phyloP scores from a whole-genome alignment of 768 basidiomycete genomes.

The Pleurotus citrinopileatus region DNA sequence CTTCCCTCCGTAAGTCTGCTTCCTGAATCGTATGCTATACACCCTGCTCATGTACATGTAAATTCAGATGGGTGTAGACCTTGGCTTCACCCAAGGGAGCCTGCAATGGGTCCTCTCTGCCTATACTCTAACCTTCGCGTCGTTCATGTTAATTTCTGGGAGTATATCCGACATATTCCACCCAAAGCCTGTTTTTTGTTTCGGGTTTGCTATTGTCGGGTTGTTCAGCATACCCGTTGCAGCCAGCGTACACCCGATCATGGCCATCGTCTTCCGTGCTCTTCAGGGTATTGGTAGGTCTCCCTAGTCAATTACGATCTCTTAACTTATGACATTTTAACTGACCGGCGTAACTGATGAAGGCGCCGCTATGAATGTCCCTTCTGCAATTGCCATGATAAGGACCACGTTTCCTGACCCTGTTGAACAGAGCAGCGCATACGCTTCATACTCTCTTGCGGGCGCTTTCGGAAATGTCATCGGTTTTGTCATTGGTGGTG shows the following conservation, averaged over 20 bases:
- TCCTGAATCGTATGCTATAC: neutral
- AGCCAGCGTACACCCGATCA: constrained; percentile 9
- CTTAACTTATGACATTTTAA: neutral
- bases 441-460: constrained; percentile 40
- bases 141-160: neutral
- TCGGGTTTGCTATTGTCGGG: constrained; percentile 13
- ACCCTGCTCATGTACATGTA: neutral
- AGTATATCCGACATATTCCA: constrained; percentile 17
- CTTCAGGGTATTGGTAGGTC: constrained; percentile 13
- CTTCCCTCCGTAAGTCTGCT: neutral
- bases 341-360: constrained; percentile 9
- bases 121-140: neutral
- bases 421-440: constrained; percentile 38
- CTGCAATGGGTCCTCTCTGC: neutral
- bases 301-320: neutral
- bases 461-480: constrained; percentile 42
- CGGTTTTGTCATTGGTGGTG: constrained; percentile 37
- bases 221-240: constrained; percentile 10
- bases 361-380: constrained; percentile 43
- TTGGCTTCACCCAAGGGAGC: neutral
- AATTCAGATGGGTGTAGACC: neutral
- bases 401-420: constrained; percentile 40
- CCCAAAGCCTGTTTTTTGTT: constrained; percentile 18
- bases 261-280: constrained; percentile 14
- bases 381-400: constrained; percentile 41